A percentile compares a stretch with the other conserved stretches of the same genome.
phyloP scores from a whole-genome alignment of 2,329 filamentous ascomycete species.

The Lachnellula cervina region DNA sequence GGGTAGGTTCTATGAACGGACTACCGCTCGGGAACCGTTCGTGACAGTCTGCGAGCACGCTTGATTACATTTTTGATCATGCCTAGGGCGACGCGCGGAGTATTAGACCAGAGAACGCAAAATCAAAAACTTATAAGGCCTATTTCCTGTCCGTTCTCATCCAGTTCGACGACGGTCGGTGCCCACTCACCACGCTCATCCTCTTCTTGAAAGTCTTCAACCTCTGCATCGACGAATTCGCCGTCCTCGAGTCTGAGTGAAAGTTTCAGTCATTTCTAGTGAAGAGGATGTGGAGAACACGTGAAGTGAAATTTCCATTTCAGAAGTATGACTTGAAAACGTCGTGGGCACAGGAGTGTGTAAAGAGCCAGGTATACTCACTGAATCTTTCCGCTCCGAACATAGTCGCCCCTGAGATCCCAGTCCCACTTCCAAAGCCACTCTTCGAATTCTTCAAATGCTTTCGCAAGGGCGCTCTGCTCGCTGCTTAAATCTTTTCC shows the following conservation, averaged over 20 bases:
- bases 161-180: conserved; percentile 30
- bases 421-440: conserved; percentile 47
- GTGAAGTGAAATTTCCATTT: too few relatives aligned
- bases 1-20: conserved; percentile 9
- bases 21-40: conserved; percentile 14
- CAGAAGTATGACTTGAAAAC: too few relatives aligned
- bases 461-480: conserved; percentile 41
- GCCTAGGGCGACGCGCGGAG: conserved; percentile 18
- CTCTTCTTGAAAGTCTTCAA: conserved; percentile 48
- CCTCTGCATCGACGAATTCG: conserved; percentile 39
- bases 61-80: background rate
- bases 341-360: too few relatives aligned
- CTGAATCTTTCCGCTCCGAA: conserved; percentile 44
- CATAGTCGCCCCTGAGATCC: conserved; percentile 49
- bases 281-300: too few relatives aligned
- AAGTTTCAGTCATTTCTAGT: too few relatives aligned
- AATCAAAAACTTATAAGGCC: conserved; percentile 29
- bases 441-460: conserved; percentile 45
- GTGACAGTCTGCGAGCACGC: background rate
- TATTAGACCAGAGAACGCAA: conserved; percentile 14
- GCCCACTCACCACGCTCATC: conserved; percentile 38
- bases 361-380: too few relatives aligned
- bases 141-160: conserved; percentile 30
- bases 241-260: conserved; percentile 43
- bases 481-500: conserved; percentile 34